Conservation (phyloP, 176 grass and related monocot species). For the Saccharum spontaneum region DNA sequence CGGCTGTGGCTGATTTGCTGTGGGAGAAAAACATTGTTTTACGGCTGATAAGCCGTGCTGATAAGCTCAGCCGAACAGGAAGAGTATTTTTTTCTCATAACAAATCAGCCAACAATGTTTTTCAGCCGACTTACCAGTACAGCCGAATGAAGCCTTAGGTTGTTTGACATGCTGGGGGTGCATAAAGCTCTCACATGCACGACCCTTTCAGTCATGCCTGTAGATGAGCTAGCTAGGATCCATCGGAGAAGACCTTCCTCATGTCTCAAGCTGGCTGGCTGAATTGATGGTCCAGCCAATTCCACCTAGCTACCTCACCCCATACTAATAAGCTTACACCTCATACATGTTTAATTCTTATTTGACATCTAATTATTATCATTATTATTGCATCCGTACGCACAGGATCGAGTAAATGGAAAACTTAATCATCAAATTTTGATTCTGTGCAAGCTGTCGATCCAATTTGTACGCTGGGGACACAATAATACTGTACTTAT, state of each 20-base stretch:
- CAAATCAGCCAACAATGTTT: too few species aligned
- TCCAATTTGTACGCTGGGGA: too few species aligned
- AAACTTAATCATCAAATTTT: not conserved
- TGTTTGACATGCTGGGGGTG: constrained; percentile 34
- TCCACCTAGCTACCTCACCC: constrained; percentile 26
- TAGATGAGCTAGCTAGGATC: constrained; percentile 30
- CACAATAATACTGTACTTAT: too few species aligned
- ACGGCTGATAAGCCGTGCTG: too few species aligned
- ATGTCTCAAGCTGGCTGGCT: constrained; percentile 34
- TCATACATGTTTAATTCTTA: not conserved
- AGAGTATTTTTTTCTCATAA: too few species aligned
- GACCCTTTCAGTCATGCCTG: constrained; percentile 44
- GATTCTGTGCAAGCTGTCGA: too few species aligned
- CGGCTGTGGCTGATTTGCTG: too few species aligned
- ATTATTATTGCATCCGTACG: not conserved
- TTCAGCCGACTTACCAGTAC: too few species aligned
- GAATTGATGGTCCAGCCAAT: constrained; percentile 61
- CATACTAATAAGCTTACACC: not conserved
- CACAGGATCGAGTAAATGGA: not conserved
- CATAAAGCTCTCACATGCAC: constrained; percentile 53
- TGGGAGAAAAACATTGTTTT: too few species aligned
- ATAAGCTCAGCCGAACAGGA: too few species aligned
- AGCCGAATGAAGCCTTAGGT: too few species aligned
- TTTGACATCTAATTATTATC: not conserved
- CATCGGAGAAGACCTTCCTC: not conserved